phyloP scores from a whole-genome alignment of 495 filamentous ascomycete genomes.

The Hypoxylon cercidicola region DNA sequence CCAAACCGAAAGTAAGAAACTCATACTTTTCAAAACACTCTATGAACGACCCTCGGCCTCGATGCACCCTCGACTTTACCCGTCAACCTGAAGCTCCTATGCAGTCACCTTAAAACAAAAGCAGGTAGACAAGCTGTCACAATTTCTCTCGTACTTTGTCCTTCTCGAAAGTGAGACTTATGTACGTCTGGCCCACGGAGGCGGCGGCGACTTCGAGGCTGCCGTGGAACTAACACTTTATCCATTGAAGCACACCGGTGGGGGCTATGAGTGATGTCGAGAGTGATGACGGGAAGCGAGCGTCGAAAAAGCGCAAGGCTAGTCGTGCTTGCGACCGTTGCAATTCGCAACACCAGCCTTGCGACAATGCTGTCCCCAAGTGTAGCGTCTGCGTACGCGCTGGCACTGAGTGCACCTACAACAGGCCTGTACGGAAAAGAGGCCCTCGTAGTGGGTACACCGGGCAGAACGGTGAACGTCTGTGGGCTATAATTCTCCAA shows the following conservation, averaged over 20 bases:
- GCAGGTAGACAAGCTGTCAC: constrained; percentile 15
- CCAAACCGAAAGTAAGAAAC: not conserved
- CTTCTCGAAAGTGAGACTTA: not conserved
- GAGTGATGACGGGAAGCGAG: constrained; percentile 46
- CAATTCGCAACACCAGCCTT: constrained; percentile 48
- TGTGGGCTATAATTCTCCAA: constrained; percentile 47
- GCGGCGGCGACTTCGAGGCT: not conserved
- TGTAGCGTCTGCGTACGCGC: constrained; percentile 48
- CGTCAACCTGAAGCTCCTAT: constrained; percentile 12
- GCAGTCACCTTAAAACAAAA: constrained; percentile 8
- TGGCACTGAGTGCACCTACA: constrained; percentile 47
- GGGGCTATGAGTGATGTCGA: constrained; percentile 50
- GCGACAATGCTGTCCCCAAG: constrained; percentile 47
- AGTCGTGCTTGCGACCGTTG: constrained; percentile 49
- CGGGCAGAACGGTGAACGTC: constrained; percentile 48
- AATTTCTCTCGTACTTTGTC: constrained; percentile 11
- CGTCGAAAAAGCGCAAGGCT: constrained; percentile 48
- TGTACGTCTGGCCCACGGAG: constrained; percentile 17
- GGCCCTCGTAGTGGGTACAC: constrained; percentile 49
- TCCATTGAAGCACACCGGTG: constrained; percentile 29
- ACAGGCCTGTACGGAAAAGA: constrained; percentile 45
- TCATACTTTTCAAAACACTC: not conserved
- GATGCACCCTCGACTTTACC: constrained; percentile 6
- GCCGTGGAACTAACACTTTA: constrained; percentile 19
- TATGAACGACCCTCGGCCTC: not conserved